Base-by-base conservation (phyloP, 176 grass and related monocot genomes). In the Alopecurus myosuroides region DNA sequence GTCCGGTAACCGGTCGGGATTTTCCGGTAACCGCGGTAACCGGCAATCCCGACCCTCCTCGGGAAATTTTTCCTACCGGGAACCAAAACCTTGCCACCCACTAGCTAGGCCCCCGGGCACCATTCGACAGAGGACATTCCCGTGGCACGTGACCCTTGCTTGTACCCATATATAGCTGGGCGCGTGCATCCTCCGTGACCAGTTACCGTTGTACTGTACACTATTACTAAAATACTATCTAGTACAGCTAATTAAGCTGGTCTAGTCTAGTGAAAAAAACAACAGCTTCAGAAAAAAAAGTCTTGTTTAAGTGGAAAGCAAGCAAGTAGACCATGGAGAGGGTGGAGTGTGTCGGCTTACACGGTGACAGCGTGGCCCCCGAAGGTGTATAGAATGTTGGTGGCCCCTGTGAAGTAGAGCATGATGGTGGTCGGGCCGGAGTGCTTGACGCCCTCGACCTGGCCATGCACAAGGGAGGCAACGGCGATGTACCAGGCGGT, bases 311-410 rank as follows among this genome's bases (percentile, higher is more conserved):
- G 20, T 22, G 18, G 9, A 60, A 15, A n/a, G 20, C 18, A 6
- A 55, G 6, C 5, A 17, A 56, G 11, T 30, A 31, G 61, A 29
- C 4, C 26, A 62, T 14, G 26, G 58, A 26, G 7, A 23, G n/a
- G 6, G 56, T 28, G 30, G 75, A 18, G 11, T 17, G 17, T 60
- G 83, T 90, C 40, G 64, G 20, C 88, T 93, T 93, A 98, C 95
- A 98, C 95, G 35, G 95, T 98, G 82, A 98, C 95, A 66, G 95
- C 95, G 88, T 98, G 95, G 0, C 95, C 95, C 6, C 95, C 95
- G 87, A 98, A 98, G 36, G 95, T 98, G 85, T 98, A 98, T 62
- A 98, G 95, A 74, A 98, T 91, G 95, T 98, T 98, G 51, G 95
- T 98, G 23, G 95, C 90, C 8, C 95, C 95, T 1, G 95, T 98